Percentiles rank a stretch among this genome's conserved stretches.
These are phyloP conservation scores for Aspergillus ustus DNA, from an alignment of 2,329 filamentous ascomycete genomes.

Conservation along the genomic window DNA sequence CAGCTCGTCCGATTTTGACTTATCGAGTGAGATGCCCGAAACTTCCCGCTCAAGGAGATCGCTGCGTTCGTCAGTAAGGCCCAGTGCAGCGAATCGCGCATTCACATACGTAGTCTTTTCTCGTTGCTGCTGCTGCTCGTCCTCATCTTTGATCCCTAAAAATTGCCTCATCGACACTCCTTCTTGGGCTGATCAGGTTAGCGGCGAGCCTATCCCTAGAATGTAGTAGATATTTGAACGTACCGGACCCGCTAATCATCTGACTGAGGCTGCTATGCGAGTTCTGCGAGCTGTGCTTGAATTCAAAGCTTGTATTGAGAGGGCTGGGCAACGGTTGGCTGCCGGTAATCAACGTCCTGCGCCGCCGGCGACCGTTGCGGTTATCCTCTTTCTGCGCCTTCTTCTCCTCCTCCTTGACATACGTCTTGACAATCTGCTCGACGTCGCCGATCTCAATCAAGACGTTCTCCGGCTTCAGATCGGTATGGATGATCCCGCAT, in stretches of 20 bases:
- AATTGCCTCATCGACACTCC: constrained; percentile 61
- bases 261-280: constrained; percentile 80
- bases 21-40: constrained; percentile 91
- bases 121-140: constrained; percentile 74
- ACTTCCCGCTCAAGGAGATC: constrained; percentile 92
- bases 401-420: constrained; percentile 74
- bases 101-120: constrained; percentile 87
- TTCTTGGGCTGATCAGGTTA: constrained; percentile 43
- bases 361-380: constrained; percentile 84
- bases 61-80: constrained; percentile 49
- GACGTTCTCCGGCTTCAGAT: constrained; percentile 96
- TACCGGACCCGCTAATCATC: constrained; percentile 77
- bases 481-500: constrained; percentile 98
- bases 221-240: constrained; percentile 23
- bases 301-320: constrained; percentile 86
- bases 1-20: constrained; percentile 50
- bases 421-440: constrained; percentile 96
- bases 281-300: constrained; percentile 63
- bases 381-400: constrained; percentile 84
- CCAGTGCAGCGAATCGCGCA: background rate
- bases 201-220: constrained; percentile 1
- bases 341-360: constrained; percentile 93
- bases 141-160: constrained; percentile 60
- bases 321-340: constrained; percentile 95
- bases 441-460: constrained; percentile 98